phyloP scores from a whole-genome alignment of 2,329 filamentous ascomycete species.

The Cercospora citrullina region DNA sequence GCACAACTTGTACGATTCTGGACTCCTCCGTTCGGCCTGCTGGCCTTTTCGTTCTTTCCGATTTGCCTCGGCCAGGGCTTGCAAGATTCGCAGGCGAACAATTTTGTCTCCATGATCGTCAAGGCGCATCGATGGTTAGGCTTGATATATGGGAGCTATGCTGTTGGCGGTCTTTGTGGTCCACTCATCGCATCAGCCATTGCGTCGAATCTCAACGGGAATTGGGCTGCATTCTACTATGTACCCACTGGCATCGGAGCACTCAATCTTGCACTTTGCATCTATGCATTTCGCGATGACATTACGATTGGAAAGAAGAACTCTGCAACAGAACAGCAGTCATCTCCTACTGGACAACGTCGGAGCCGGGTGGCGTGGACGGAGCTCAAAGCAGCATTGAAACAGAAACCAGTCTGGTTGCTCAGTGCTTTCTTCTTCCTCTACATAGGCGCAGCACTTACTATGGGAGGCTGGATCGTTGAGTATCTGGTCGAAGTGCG shows the following conservation, averaged over 20 bases:
- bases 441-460: constrained; percentile 53
- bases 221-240: not conserved
- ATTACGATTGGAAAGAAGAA: not conserved
- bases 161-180: not conserved
- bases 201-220: not conserved
- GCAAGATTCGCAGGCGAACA: not conserved
- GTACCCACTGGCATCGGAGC: not conserved
- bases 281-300: not conserved
- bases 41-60: not conserved
- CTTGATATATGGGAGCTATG: not conserved
- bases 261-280: not conserved
- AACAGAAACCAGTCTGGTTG: constrained; percentile 55
- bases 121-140: not conserved
- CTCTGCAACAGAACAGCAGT: not conserved
- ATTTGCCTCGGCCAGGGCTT: not conserved
- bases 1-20: not conserved
- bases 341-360: not conserved
- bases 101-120: not conserved
- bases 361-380: not conserved
- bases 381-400: not conserved
- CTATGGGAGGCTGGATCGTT: constrained; percentile 59
- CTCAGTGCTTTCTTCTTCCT: constrained; percentile 66
- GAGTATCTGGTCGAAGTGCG: constrained; percentile 64
- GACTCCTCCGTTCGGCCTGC: not conserved
- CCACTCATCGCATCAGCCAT: not conserved